Evolutionary conservation across 176 grass and related monocot genomes (phyloP), one percentile per base, ranked within the genome.

Genomic region (maize (Zea mays)): DNA sequence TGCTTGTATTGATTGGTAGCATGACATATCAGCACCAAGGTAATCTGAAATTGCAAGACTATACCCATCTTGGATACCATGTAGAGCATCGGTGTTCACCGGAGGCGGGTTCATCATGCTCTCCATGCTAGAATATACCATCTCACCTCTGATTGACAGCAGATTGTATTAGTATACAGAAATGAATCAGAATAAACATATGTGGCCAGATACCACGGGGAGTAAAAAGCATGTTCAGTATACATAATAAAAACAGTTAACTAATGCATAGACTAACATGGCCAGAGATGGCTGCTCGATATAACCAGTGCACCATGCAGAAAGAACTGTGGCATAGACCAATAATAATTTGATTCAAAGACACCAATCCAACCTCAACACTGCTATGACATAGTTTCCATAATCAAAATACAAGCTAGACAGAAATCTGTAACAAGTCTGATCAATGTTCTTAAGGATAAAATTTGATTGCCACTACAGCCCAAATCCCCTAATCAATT

Each of bases 1-100:
- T 42, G 75, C 68, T 85, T 89, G 84, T 40, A 88, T 88, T 84
- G 92, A 62, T 65, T 86, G 89, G 46, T 85, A 94, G 90, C 82
- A 81, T 71, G 86, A 40, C 51, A 98, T 94, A 82, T 92, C 89
- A 74, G 87, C 56, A 77, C 89, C 89, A 68, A 99, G 88, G 77
- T 87, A 99, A 81, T 99, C 92, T 81, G 96, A 86, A 88, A 99
- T 82, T 6, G 63, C 86, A 54, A 99, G 68, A 89, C 47, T 72
- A 74, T 88, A 99, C 57, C 78, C 85, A 80, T 99, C 96, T 75
- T 90, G 96, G 55, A 94, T 88, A 59, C 69, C 80, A 67, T 88
- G 85, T 76, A 99, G 82, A 54, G 83, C 82, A 59, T 89, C 84
- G 3, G 86, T 82, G 85, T 83, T 85, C n/a, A 62, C 46, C 7